These are phyloP conservation scores for Bryoglossum gracile DNA, from an alignment of 495 filamentous ascomycete genomes.

Conservation along the genomic window DNA sequence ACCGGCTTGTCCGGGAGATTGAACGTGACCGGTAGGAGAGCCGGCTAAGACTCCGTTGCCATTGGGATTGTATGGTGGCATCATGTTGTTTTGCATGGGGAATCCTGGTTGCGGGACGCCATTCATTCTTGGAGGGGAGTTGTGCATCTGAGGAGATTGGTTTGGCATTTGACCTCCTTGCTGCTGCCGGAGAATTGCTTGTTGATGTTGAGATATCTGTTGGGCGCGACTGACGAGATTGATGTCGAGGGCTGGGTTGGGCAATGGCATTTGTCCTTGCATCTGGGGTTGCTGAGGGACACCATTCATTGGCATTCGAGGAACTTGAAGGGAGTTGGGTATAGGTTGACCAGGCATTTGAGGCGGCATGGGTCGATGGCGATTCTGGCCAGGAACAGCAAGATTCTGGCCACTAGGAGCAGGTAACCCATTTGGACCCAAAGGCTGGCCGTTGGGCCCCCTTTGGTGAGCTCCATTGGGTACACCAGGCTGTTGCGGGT, in stretches of 20 bases:
- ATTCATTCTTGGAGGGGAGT: constrained; percentile 34
- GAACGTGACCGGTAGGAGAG: constrained; percentile 5
- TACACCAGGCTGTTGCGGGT: constrained; percentile 28
- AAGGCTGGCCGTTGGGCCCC: constrained; percentile 29
- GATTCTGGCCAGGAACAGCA: constrained; percentile 24
- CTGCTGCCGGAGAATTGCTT: constrained; percentile 45
- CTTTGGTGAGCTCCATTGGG: constrained; percentile 33
- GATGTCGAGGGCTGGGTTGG: constrained; percentile 56
- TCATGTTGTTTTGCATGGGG: constrained; percentile 27
- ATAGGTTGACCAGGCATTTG: constrained; percentile 23
- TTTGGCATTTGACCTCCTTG: constrained; percentile 38
- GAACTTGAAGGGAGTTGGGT: constrained; percentile 41
- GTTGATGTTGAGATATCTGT: constrained; percentile 58
- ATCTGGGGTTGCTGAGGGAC: constrained; percentile 69
- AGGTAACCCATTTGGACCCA: constrained; percentile 15
- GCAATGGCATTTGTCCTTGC: constrained; percentile 50
- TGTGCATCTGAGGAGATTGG: constrained; percentile 29
- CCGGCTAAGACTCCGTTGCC: constrained; percentile 11
- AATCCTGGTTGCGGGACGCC: constrained; percentile 30
- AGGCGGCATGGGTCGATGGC: constrained; percentile 20
- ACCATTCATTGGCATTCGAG: constrained; percentile 54
- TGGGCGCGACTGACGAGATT: constrained; percentile 47
- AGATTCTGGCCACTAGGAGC: constrained; percentile 21
- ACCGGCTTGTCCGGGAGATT: constrained; percentile 24
- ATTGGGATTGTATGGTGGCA: constrained; percentile 21